These are phyloP conservation scores for Globisporangium irregulare DNA, from an alignment of 352 stramenopile species.

Conservation along the genomic window DNA sequence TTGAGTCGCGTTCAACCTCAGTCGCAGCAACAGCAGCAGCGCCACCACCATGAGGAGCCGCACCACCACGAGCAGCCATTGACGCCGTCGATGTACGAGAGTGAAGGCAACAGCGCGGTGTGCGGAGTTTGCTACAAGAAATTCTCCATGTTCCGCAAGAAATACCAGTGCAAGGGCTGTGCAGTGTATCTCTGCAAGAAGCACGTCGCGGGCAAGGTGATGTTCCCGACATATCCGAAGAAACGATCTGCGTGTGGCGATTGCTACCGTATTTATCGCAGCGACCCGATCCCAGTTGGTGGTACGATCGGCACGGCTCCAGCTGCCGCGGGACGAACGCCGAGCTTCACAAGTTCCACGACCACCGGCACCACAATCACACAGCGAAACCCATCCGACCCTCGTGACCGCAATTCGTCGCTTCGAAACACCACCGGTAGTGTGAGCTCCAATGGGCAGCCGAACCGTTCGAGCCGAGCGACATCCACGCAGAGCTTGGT, in stretches of 20 bases:
- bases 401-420: constrained; percentile 13
- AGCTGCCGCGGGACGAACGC: constrained; percentile 21
- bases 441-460: constrained; percentile 11
- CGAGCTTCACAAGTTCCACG: constrained; percentile 17
- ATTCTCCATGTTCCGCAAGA: constrained; percentile 84
- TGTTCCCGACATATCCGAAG: constrained; percentile 54
- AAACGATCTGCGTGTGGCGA: constrained; percentile 76
- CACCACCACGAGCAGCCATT: constrained; percentile 27
- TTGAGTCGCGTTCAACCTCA: constrained; percentile 20
- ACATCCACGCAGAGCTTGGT: constrained; percentile 51
- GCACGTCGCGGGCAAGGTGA: constrained; percentile 73
- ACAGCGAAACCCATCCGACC: constrained; percentile 6
- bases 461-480: constrained; percentile 30
- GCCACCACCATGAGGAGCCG: not conserved
- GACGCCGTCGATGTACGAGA: constrained; percentile 37
- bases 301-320: constrained; percentile 17
- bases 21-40: constrained; percentile 4
- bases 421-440: constrained; percentile 14
- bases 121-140: constrained; percentile 86
- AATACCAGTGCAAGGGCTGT: constrained; percentile 85
- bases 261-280: constrained; percentile 67
- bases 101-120: constrained; percentile 50
- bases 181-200: constrained; percentile 75
- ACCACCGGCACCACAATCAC: constrained; percentile 14
- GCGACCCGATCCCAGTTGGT: constrained; percentile 43